Evolutionary conservation across 1,284 basidiomycete genomes (phyloP), one percentile per base, ranked within the genome.

Genomic region (Apiotrichum gamsii): DNA sequence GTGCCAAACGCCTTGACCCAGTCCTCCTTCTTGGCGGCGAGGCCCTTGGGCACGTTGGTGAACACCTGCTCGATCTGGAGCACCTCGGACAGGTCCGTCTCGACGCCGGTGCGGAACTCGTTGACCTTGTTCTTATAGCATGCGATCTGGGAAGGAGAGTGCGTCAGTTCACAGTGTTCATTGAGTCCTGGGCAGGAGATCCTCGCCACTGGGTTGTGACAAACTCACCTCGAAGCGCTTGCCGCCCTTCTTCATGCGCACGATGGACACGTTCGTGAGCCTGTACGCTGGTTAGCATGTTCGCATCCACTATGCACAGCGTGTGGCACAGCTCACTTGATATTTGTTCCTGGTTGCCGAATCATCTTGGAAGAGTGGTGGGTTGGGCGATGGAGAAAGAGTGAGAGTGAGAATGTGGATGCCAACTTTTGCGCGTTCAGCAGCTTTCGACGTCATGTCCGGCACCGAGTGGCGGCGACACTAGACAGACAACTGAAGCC

Each of bases 121-220:
- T 91, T 87, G 18, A 97, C 94, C 75, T 97, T 97, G 76, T 99
- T 99, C 78, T 97, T 96, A 77, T 97, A 97, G 73, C 93, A 97
- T 39, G 94, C 94, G 60, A 98, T 87, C 88, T 91, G 51, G 20
- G 20, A 31, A n/a, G n/a, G n/a, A n/a, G n/a, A n/a, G n/a, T n/a
- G n/a, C n/a, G n/a, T n/a, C n/a, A n/a, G n/a, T n/a, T n/a, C 18
- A n/a, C 13, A 14, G 16, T 32, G 31, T 6, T 14, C 6, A 28
- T 6, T 6, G 25, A 28, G 6, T 11, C 11, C 25, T 6, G 8
- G 25, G 11, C 25, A 28, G 25, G 25, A 28, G 2, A 10, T 8
- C 11, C 3, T 20, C 18, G 4, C 21, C 4, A 8, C 19, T 11
- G 15, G 8, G 13, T 20, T 9, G 9, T 4, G 16, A 16, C 18